Base-by-base conservation (phyloP, 768 basidiomycete genomes). In the Rhizopogon rudus region DNA sequence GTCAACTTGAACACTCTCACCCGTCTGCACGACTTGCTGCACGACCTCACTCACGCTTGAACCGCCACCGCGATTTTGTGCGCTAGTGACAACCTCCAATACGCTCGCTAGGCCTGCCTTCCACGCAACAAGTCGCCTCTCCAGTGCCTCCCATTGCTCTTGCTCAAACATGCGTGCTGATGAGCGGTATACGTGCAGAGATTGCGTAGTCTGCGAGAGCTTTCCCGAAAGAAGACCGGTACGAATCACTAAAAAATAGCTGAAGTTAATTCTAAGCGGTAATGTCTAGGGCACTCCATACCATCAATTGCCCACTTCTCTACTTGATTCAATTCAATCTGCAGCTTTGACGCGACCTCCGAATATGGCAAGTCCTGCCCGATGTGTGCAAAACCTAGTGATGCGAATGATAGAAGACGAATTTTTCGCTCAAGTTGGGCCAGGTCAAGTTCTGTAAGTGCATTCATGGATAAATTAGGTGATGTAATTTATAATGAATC, bases 271-370 rank as follows among this genome's bases (percentile, higher is more conserved):
- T 4, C 6, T 16, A 17, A 17, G 44, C 44, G 45, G 20, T 44
- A 31, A 5, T 31, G 3, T 42, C 17, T 7, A 52, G 53, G 44
- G 31, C 12, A 60, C 25, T 25, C 25, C 76, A 57, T 64, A 92
- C 91, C 86, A 71, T 93, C 90, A 58, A 94, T 93, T 40, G 85
- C 83, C 90, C 91, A 93, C 63, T 81, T 84, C 67, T 94, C 93
- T 29, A 94, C 90, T 56, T 89, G 76, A 25, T 79, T 73, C 20
- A 69, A 57, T 25, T 83, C 78, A 7, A 91, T 82, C 59, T 89
- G 81, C 43, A 94, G 71, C 12, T 81, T 76, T 29, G 82, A 75
- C 1, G 86, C 85, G 39, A 95, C 82, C 62, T 77, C 80, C 9
- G 81, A 67, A 68, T 94, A 94, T 0, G 86, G 71, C 13, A 95